Evolutionary conservation across 1,139 yeast genomes (phyloP).

Genomic region (Pneumocystis carinii): DNA sequence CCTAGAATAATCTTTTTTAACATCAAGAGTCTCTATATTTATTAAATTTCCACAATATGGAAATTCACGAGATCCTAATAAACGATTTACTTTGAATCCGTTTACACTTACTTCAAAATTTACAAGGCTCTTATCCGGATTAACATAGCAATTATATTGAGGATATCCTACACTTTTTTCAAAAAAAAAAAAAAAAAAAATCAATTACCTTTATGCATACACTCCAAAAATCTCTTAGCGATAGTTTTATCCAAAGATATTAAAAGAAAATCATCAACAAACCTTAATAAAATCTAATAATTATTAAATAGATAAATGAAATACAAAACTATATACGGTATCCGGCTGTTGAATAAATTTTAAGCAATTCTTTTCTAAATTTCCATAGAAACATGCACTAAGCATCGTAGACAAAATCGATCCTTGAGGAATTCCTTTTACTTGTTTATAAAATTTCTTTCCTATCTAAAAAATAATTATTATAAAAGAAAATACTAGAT

Average conservation of each 20-base stretch:
- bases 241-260: constrained; percentile 32
- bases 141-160: constrained; percentile 46
- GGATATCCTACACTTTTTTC: constrained; percentile 26
- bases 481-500: neutral
- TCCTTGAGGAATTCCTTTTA: constrained; percentile 75
- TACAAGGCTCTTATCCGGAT: constrained; percentile 38
- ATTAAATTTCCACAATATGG: constrained; percentile 16
- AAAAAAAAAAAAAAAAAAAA: neutral
- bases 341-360: constrained; percentile 21
- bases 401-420: constrained; percentile 59
- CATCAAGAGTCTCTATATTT: constrained; percentile 13
- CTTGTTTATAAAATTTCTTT: constrained; percentile 31
- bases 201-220: constrained; percentile 19
- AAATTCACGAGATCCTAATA: constrained; percentile 9
- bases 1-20: constrained; percentile 13
- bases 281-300: constrained; percentile 32
- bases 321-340: constrained; percentile 21
- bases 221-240: constrained; percentile 20
- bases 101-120: constrained; percentile 17
- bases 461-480: constrained; percentile 16
- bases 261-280: constrained; percentile 77
- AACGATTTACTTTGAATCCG: constrained; percentile 5
- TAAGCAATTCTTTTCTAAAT: constrained; percentile 37
- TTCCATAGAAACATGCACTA: constrained; percentile 62
- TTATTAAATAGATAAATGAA: neutral